phyloP scores from a whole-genome alignment of 352 stramenopile species.

The Globisporangium parvum region DNA sequence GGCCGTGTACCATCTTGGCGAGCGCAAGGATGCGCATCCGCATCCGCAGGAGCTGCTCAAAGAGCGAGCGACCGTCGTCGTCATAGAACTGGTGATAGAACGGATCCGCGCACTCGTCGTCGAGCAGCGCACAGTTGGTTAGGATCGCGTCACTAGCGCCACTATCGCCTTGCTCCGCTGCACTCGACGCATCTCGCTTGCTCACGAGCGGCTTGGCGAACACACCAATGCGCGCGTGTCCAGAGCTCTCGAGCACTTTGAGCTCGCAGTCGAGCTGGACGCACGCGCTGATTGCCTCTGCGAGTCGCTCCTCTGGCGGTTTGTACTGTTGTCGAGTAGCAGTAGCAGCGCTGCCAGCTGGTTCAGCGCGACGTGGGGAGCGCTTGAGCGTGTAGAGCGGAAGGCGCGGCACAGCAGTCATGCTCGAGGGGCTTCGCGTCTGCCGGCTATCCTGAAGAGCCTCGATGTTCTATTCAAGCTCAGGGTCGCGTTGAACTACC shows the following conservation, averaged over 20 bases:
- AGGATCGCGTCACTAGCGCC: not conserved
- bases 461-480: no score
- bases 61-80: constrained; percentile 40
- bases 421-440: no score
- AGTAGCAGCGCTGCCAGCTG: no score
- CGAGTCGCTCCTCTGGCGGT: constrained; percentile 21
- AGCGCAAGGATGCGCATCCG: constrained; percentile 53
- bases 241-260: constrained; percentile 59
- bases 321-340: constrained; percentile 10
- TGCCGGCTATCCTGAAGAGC: no score
- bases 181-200: constrained; percentile 6
- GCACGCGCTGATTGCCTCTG: constrained; percentile 18
- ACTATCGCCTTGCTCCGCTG: not conserved
- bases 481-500: no score
- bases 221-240: constrained; percentile 41
- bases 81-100: constrained; percentile 64
- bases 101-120: constrained; percentile 38
- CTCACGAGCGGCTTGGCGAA: constrained; percentile 48
- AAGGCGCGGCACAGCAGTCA: no score
- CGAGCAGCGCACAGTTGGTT: constrained; percentile 10
- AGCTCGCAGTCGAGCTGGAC: constrained; percentile 37
- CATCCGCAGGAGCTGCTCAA: constrained; percentile 48
- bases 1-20: constrained; percentile 39
- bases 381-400: no score
- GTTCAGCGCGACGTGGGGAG: no score